These are phyloP conservation scores for Polychytrium aggregatum DNA, from an alignment of 192 early-diverging fungal genomes.

Conservation along the genomic window DNA sequence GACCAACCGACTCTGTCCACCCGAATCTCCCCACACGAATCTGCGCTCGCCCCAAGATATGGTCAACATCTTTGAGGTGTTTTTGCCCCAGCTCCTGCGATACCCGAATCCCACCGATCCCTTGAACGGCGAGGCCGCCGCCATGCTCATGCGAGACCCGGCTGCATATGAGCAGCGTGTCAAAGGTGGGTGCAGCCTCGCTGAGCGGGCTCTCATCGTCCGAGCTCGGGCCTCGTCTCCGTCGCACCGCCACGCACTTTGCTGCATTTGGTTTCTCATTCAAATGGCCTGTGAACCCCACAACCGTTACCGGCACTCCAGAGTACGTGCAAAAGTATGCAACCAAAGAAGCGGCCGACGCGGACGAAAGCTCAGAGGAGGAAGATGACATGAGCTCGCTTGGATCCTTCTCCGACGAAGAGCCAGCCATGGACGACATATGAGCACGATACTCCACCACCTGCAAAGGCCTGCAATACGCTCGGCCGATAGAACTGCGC, in stretches of 20 bases:
- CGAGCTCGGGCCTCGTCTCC: not conserved
- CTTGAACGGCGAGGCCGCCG: slow-evolving; percentile 96
- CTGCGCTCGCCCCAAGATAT: slow-evolving; percentile 46
- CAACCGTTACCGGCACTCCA: slow-evolving; percentile 15
- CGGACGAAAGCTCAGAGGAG: slow-evolving; percentile 34
- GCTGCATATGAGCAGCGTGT: slow-evolving; percentile 85
- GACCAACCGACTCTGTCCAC: not conserved
- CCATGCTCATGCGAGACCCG: slow-evolving; percentile 90
- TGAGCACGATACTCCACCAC: too few species aligned
- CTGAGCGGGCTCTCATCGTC: not conserved
- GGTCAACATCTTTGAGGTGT: slow-evolving; percentile 99
- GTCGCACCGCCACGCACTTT: not conserved
- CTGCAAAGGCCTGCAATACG: slow-evolving; percentile 39
- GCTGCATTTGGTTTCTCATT: not conserved
- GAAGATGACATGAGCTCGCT: slow-evolving; percentile 75
- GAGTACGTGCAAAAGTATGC: slow-evolving; percentile 76
- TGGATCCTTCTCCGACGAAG: slow-evolving; percentile 70
- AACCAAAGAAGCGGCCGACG: slow-evolving; percentile 75
- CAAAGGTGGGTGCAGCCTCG: slow-evolving; percentile 47
- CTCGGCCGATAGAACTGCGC: too few species aligned
- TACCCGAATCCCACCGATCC: slow-evolving; percentile 99
- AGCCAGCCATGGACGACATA: slow-evolving; percentile 71
- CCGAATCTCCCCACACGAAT: too few species aligned
- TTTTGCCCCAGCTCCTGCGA: slow-evolving; percentile 91
- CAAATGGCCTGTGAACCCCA: not conserved